Percentiles rank a stretch among this genome's conserved stretches.
These are phyloP conservation scores for Trypanosomatidae sp. DNA, from an alignment of 208 protist genomes.

Conservation along the genomic window DNA sequence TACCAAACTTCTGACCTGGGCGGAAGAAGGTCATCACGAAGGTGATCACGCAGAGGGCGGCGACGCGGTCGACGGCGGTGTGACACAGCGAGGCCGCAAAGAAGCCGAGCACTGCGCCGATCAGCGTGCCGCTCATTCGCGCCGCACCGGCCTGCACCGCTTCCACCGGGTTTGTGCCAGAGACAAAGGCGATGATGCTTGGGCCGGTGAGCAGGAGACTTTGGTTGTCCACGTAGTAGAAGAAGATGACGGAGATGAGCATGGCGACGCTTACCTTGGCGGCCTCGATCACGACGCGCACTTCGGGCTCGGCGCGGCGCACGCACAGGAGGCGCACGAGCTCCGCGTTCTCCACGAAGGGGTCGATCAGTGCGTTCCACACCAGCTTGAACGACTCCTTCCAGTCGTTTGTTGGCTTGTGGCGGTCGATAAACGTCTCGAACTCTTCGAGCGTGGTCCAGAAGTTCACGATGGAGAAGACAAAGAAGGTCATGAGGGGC, in stretches of 20 bases:
- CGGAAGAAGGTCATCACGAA: conserved; percentile 76
- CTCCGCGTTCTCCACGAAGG: conserved; percentile 44
- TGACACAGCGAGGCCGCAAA: conserved; percentile 61
- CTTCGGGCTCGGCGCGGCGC: conserved; percentile 33
- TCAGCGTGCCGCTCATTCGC: conserved; percentile 62
- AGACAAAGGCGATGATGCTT: conserved; percentile 80
- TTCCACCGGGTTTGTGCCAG: conserved; percentile 73
- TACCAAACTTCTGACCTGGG: conserved; percentile 47
- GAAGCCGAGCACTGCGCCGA: conserved; percentile 73
- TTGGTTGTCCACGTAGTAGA: conserved; percentile 62
- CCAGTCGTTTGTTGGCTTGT: conserved; percentile 21
- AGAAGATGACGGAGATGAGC: conserved; percentile 77
- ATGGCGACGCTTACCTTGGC: conserved; percentile 78
- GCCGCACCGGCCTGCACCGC: conserved; percentile 58
- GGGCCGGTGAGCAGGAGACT: conserved; percentile 67
- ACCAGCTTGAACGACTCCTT: conserved; percentile 35
- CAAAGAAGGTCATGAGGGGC: conserved; percentile 81
- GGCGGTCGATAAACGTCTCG: conserved; percentile 31
- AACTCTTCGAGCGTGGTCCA: conserved; percentile 66
- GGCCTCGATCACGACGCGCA: conserved; percentile 69
- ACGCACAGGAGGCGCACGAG: conserved; percentile 43
- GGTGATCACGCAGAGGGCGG: conserved; percentile 63
- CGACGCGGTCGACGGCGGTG: conserved; percentile 45
- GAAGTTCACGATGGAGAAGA: conserved; percentile 82
- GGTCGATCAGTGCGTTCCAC: conserved; percentile 29